A percentile compares a stretch with the other conserved stretches of the same genome.
Conservation (phyloP, 129 eudicot species). For the Saposhnikovia divaricata region DNA sequence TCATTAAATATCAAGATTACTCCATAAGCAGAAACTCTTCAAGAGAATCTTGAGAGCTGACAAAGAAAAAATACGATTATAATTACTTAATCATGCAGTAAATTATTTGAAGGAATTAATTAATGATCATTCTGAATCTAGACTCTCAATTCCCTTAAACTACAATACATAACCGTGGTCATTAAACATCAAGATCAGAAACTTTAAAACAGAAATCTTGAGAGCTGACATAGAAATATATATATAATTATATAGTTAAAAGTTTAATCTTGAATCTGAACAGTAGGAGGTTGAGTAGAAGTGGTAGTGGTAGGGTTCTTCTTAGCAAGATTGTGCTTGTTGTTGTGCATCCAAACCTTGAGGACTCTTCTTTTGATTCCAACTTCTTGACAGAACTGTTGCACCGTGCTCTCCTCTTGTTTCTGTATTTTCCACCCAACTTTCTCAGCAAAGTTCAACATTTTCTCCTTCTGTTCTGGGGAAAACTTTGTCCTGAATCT, state of each 20-base stretch:
- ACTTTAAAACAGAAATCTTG: neutral
- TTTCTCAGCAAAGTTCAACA: slow-evolving; percentile 76
- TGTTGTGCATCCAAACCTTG: slow-evolving; percentile 94
- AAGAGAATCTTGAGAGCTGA: neutral
- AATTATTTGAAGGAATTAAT: neutral
- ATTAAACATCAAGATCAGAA: neutral
- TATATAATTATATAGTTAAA: neutral
- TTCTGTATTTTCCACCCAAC: slow-evolving; percentile 87
- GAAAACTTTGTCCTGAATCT: slow-evolving; percentile 80
- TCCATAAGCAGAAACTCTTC: neutral
- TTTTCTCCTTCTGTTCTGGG: slow-evolving; percentile 83
- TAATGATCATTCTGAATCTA: neutral
- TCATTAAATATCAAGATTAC: neutral
- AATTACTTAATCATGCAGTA: neutral
- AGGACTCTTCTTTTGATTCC: slow-evolving; percentile 84
- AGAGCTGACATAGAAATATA: neutral
- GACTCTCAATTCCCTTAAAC: neutral
- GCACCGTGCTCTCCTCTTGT: slow-evolving; percentile 74
- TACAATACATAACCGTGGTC: neutral
- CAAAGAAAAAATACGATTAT: neutral
- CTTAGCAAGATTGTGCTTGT: slow-evolving; percentile 68
- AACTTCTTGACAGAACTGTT: slow-evolving; percentile 67
- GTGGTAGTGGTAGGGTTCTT: slow-evolving; percentile 25
- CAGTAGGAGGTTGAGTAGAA: slow-evolving; percentile 7
- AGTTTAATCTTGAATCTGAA: slow-evolving; percentile 16